phyloP scores from a whole-genome alignment of 208 protist genomes.

The Acanthamoeba sp. region DNA sequence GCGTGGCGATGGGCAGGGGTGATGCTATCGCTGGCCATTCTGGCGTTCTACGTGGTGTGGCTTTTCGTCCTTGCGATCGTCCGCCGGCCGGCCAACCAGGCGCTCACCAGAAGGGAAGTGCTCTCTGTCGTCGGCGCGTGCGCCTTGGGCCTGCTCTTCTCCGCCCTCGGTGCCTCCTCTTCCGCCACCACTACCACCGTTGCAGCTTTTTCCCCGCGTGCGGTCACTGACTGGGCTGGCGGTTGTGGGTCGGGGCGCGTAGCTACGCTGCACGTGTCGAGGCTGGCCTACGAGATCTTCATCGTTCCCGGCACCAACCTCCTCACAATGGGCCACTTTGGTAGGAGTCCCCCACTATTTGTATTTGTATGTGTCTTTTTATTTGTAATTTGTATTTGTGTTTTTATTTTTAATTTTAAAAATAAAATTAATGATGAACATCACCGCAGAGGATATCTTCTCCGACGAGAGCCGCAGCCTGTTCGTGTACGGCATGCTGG shows the following conservation, averaged over 20 bases:
- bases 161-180: not conserved
- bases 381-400: too few species aligned
- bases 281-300: not conserved
- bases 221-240: too few species aligned
- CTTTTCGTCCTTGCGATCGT: not conserved
- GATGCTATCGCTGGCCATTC: too few species aligned
- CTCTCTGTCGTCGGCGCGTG: not conserved
- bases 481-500: slow-evolving; percentile 57
- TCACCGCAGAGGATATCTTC: slow-evolving; percentile 28
- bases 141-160: not conserved
- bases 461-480: not conserved
- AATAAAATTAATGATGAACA: too few species aligned
- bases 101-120: not conserved
- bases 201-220: not conserved
- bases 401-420: not conserved
- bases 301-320: slow-evolving; percentile 38
- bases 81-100: not conserved
- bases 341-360: too few species aligned
- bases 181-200: not conserved
- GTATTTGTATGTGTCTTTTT: too few species aligned
- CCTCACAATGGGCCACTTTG: slow-evolving; percentile 4
- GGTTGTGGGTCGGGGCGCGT: not conserved
- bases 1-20: not conserved
- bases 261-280: not conserved
- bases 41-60: not conserved